These are phyloP conservation scores for Pyrenochaeta sp. DNA, from an alignment of 2,329 filamentous ascomycete genomes.

Conservation along the genomic window DNA sequence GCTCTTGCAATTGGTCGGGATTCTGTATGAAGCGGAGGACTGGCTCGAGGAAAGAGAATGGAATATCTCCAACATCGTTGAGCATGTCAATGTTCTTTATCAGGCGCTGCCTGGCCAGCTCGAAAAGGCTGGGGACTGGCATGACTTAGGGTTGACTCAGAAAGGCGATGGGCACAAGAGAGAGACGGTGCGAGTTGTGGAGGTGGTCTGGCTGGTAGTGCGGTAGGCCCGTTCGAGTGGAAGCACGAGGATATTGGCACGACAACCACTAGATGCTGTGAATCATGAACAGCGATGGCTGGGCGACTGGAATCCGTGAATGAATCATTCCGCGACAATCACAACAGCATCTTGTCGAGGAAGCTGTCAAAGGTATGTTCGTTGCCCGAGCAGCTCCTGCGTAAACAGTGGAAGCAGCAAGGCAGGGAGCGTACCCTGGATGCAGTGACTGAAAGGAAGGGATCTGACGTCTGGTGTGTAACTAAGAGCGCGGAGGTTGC, in stretches of 20 bases:
- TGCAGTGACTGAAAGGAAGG: slow-evolving; percentile 8
- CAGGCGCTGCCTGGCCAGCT: slow-evolving; percentile 51
- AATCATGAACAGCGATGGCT: slow-evolving; percentile 11
- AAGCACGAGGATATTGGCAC: slow-evolving; percentile 1
- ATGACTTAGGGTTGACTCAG: slow-evolving; percentile 22
- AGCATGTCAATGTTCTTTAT: slow-evolving; percentile 59
- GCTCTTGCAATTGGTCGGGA: slow-evolving; percentile 73
- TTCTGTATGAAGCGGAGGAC: slow-evolving; percentile 77
- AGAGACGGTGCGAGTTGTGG: not conserved
- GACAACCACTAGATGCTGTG: slow-evolving; percentile 2
- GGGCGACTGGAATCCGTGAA: slow-evolving; percentile 8
- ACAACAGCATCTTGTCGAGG: slow-evolving; percentile 9
- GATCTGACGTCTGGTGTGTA: slow-evolving; percentile 19
- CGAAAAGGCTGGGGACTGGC: slow-evolving; percentile 49
- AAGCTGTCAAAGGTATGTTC: not conserved
- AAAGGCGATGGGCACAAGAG: not conserved
- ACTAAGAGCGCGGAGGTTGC: not conserved
- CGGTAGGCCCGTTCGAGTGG: not conserved
- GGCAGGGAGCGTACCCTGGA: not conserved
- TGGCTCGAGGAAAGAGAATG: slow-evolving; percentile 70
- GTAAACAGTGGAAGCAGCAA: not conserved
- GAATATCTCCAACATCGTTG: slow-evolving; percentile 74
- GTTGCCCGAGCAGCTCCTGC: not conserved
- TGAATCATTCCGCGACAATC: slow-evolving; percentile 8
- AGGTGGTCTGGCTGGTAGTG: not conserved